phyloP scores from a whole-genome alignment of 106 monocot species.

The Dendrobium chrysotoxum region DNA sequence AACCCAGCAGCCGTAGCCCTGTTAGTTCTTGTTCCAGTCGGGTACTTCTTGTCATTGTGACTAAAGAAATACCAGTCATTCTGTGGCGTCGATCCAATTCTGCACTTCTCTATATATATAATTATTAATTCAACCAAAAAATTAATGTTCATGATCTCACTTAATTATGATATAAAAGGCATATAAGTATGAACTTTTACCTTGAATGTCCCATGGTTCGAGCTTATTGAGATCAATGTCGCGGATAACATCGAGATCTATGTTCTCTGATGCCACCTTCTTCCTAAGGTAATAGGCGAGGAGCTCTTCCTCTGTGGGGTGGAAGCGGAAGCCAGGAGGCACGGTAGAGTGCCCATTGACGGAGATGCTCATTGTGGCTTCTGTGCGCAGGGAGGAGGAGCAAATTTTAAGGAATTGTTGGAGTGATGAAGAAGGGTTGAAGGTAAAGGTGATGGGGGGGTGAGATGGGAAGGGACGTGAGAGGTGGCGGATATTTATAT shows the following conservation, averaged over 20 bases:
- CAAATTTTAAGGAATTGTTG: too few relatives aligned
- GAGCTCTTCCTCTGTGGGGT: slow-evolving; percentile 92
- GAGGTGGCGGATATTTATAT: too few relatives aligned
- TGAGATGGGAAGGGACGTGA: too few relatives aligned
- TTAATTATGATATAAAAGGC: background rate
- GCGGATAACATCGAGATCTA: slow-evolving; percentile 79
- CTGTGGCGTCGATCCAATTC: slow-evolving; percentile 82
- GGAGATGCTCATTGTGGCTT: slow-evolving; percentile 62
- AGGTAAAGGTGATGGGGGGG: too few relatives aligned
- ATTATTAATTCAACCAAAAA: too few relatives aligned
- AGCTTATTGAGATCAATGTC: slow-evolving; percentile 96
- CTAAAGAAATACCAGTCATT: slow-evolving; percentile 99
- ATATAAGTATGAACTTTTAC: slow-evolving; percentile 11
- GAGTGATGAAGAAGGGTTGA: too few relatives aligned
- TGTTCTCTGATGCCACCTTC: slow-evolving; percentile 72
- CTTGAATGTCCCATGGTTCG: slow-evolving; percentile 97
- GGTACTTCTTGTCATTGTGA: slow-evolving; percentile 99
- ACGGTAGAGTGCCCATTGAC: slow-evolving; percentile 79
- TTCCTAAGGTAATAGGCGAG: slow-evolving; percentile 82
- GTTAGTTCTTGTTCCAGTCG: slow-evolving; percentile 87
- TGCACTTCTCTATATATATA: slow-evolving; percentile 71
- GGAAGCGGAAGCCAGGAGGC: slow-evolving; percentile 92
- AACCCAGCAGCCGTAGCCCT: slow-evolving; percentile 92
- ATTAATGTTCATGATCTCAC: too few relatives aligned
- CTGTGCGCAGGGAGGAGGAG: too few relatives aligned